Conservation (phyloP, 2,329 filamentous ascomycete species). For the Aspergillus oerlinghausenensis region DNA sequence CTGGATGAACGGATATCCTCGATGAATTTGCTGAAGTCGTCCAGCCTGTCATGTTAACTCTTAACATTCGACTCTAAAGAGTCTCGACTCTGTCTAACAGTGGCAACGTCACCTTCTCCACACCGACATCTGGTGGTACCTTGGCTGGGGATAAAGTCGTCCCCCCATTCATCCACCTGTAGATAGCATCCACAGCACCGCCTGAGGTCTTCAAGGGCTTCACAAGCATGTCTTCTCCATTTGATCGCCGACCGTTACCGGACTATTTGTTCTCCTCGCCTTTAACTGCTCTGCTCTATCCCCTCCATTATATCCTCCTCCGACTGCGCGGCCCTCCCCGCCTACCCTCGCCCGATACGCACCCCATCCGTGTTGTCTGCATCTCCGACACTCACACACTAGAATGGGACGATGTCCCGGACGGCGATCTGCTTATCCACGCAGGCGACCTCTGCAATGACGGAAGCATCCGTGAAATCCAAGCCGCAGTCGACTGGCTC, state of each 20-base stretch:
- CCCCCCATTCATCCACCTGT: not conserved
- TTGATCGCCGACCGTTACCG: slow-evolving; percentile 48
- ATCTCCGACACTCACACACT: slow-evolving; percentile 86
- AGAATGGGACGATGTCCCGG: slow-evolving; percentile 45
- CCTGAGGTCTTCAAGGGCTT: not conserved
- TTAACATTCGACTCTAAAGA: too few species aligned
- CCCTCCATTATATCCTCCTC: slow-evolving; percentile 61
- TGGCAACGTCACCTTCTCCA: not conserved
- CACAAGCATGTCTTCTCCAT: slow-evolving; percentile 38
- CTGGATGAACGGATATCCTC: not conserved
- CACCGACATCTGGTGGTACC: not conserved
- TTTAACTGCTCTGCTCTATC: slow-evolving; percentile 57
- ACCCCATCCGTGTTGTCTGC: slow-evolving; percentile 71
- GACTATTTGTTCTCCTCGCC: slow-evolving; percentile 66
- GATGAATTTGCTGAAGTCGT: not conserved
- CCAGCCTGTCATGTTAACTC: too few species aligned
- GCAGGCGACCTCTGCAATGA: slow-evolving; percentile 77
- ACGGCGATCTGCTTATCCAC: slow-evolving; percentile 82
- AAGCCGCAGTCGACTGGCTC: slow-evolving; percentile 82
- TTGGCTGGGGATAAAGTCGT: slow-evolving; percentile 2
- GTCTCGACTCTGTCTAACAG: not conserved
- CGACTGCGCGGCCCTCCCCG: slow-evolving; percentile 64
- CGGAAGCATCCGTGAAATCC: slow-evolving; percentile 69
- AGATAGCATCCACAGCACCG: slow-evolving; percentile 1
- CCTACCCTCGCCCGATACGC: slow-evolving; percentile 49